Conservation (phyloP, 2,329 filamentous ascomycete genomes). For the Apiospora sp. region DNA sequence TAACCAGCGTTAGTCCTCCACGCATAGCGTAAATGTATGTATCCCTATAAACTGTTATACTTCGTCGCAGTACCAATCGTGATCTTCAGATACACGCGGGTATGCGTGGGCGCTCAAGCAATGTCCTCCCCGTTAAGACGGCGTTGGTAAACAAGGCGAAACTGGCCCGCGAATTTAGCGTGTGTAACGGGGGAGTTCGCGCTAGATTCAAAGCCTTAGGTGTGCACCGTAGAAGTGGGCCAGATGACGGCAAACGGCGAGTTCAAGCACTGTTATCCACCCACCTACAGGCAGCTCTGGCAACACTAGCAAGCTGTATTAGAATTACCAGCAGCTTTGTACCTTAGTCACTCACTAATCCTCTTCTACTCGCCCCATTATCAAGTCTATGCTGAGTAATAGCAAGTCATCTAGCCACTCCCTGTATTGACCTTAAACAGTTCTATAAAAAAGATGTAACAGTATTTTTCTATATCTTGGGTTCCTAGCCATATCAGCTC, state of each 20-base stretch:
- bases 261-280: slow-evolving; percentile 8
- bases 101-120: neutral
- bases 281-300: neutral
- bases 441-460: neutral
- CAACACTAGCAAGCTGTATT: neutral
- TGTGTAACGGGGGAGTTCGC: neutral
- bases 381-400: neutral
- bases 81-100: neutral
- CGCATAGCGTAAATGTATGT: neutral
- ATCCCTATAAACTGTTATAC: neutral
- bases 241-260: neutral
- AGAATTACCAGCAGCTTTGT: neutral
- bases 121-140: neutral
- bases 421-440: neutral
- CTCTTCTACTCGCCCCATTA: neutral
- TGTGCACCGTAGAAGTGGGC: neutral
- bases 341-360: neutral
- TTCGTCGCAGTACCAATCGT: neutral
- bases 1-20: neutral
- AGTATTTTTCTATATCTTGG: neutral
- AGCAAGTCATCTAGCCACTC: neutral
- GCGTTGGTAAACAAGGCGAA: neutral
- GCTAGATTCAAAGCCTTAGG: neutral
- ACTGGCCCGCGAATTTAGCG: neutral
- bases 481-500: neutral